A percentile compares a stretch with the other conserved stretches of the same genome.
phyloP scores from a whole-genome alignment of 345 rosid genomes.

The Aegle marmelos region DNA sequence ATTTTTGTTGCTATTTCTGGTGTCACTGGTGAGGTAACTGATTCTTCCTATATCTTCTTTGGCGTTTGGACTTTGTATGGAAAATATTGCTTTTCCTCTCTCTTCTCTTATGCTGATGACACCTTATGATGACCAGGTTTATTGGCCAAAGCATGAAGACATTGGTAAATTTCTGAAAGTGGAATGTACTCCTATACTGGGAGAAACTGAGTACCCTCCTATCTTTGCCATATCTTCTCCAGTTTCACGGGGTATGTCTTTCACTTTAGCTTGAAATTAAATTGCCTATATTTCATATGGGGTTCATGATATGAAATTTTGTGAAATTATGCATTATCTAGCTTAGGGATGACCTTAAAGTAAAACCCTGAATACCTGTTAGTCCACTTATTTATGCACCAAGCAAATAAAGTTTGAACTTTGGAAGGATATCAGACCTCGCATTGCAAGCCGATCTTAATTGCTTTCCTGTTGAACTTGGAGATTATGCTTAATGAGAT shows the following conservation, averaged over 20 bases:
- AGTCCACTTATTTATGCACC: background rate
- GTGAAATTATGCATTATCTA: background rate
- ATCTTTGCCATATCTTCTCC: conserved; percentile 81
- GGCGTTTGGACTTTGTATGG: background rate
- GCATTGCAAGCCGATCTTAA: background rate
- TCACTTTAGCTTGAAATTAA: conserved; percentile 9
- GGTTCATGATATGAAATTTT: background rate
- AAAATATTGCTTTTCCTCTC: background rate
- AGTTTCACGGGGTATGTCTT: conserved; percentile 64
- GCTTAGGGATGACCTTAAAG: background rate
- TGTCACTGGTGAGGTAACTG: conserved; percentile 72
- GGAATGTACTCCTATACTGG: conserved; percentile 67
- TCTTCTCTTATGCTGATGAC: conserved; percentile 9
- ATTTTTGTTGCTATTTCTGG: conserved; percentile 65
- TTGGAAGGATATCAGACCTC: background rate
- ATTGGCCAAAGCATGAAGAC: conserved; percentile 90
- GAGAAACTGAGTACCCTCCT: conserved; percentile 68
- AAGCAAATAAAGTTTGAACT: background rate
- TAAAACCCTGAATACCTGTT: background rate
- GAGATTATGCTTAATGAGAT: background rate
- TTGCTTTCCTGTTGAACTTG: background rate
- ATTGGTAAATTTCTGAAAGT: conserved; percentile 75
- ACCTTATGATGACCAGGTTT: conserved; percentile 49
- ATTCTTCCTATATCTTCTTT: conserved; percentile 13
- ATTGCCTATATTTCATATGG: background rate